A percentile compares a stretch with the other conserved stretches of the same genome.
Evolutionary conservation across 2,329 filamentous ascomycete genomes (phyloP).

Genomic region (Fusarium sp.): DNA sequence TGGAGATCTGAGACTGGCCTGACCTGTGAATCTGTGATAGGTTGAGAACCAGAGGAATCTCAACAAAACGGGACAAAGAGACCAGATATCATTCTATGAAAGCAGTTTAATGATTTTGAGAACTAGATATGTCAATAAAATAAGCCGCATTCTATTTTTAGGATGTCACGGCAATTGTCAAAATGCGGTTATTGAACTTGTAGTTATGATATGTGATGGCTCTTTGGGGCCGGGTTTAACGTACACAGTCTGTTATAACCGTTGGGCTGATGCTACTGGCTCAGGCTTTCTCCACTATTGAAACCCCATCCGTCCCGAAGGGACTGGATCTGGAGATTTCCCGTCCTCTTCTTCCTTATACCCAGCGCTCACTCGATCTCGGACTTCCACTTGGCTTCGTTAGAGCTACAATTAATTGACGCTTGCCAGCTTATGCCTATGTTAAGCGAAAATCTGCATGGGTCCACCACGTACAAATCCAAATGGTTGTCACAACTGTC

Average conservation of each 20-base stretch:
- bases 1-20: too few relatives aligned
- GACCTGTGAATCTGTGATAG: accelerated
- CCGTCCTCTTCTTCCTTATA: not conserved
- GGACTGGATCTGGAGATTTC: not conserved
- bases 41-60: not conserved
- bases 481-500: conserved; percentile 9
- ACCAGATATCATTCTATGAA: accelerated
- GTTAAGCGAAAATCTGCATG: not conserved
- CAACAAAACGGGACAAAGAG: not conserved
- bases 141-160: not conserved
- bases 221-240: not conserved
- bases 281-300: not conserved
- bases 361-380: too few relatives aligned
- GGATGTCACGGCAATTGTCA: not conserved
- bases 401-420: not conserved
- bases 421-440: too few relatives aligned
- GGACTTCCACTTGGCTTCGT: accelerated
- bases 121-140: not conserved
- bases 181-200: not conserved
- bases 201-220: not conserved
- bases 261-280: not conserved
- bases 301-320: too few relatives aligned
- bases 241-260: not conserved
- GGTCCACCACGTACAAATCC: not conserved
- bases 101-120: accelerated